phyloP scores from a whole-genome alignment of 441 rosid genomes.

The Manihot esculenta region DNA sequence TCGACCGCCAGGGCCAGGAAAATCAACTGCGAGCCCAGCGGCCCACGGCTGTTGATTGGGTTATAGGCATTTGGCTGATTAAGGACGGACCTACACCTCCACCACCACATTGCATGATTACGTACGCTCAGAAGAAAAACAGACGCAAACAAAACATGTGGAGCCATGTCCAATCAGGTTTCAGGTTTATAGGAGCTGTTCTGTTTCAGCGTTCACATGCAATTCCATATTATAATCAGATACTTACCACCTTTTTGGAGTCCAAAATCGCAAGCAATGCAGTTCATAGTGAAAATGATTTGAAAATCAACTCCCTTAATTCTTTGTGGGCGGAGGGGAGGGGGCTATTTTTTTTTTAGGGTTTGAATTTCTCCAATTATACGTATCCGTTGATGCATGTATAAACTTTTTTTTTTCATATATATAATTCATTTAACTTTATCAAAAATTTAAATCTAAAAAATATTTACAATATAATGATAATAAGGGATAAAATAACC shows the following conservation, averaged over 20 bases:
- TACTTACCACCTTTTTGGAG: background rate
- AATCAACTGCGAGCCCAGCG: too few species aligned
- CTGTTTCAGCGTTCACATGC: slow-evolving; percentile 13
- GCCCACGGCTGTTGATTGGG: too few species aligned
- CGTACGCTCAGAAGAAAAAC: background rate
- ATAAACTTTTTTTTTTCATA: too few species aligned
- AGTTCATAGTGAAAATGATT: background rate
- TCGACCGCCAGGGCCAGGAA: too few species aligned
- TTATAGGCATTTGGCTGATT: background rate
- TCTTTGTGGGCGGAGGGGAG: too few species aligned
- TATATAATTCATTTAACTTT: too few species aligned
- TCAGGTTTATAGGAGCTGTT: background rate
- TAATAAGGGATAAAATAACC: too few species aligned
- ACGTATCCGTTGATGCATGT: background rate
- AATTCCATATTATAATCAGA: background rate
- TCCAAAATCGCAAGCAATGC: background rate
- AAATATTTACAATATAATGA: too few species aligned
- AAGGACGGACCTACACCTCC: background rate
- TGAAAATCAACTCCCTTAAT: background rate
- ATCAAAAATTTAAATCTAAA: too few species aligned
- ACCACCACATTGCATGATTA: background rate
- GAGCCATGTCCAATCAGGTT: background rate
- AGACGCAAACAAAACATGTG: background rate
- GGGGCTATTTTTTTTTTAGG: too few species aligned
- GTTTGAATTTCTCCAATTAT: background rate